A percentile compares a stretch with the other conserved stretches of the same genome.
These are phyloP conservation scores for Saccharomyces hybrid DNA, from an alignment of 1,139 yeast genomes.

Conservation along the genomic window DNA sequence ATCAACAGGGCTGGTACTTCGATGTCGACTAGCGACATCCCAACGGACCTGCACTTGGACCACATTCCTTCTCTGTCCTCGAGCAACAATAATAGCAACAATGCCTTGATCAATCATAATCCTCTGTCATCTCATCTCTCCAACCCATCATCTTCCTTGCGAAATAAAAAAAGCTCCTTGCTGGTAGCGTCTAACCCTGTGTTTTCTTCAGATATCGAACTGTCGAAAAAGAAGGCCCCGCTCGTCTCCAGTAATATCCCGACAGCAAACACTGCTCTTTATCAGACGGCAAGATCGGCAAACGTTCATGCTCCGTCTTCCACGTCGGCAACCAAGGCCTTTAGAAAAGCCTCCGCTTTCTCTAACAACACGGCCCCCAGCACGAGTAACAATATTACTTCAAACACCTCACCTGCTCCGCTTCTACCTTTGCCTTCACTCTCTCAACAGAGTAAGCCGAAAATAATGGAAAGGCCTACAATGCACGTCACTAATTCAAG, in stretches of 20 bases:
- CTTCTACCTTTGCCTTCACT: not conserved
- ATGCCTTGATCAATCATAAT: constrained; percentile 21
- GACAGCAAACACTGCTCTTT: not conserved
- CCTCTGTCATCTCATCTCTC: constrained; percentile 26
- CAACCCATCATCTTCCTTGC: constrained; percentile 12
- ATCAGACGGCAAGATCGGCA: not conserved
- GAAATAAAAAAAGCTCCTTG: constrained; percentile 25
- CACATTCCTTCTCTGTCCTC: not conserved
- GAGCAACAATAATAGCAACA: constrained; percentile 1
- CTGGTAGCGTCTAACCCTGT: constrained; percentile 17
- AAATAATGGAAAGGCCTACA: constrained; percentile 18
- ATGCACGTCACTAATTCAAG: constrained; percentile 18
- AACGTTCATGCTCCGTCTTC: not conserved
- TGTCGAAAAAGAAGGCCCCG: not conserved
- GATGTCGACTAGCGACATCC: not conserved
- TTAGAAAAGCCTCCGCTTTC: not conserved
- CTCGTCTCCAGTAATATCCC: not conserved
- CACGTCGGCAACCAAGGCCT: not conserved
- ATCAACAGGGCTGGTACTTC: not conserved
- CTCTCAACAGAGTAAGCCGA: constrained; percentile 6
- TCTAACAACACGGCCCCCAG: constrained; percentile 4
- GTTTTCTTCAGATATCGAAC: constrained; percentile 2
- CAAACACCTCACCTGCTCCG: not conserved
- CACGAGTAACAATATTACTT: constrained; percentile 2
- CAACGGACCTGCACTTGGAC: not conserved